These are phyloP conservation scores for Diaporthe destruens DNA, from an alignment of 2,329 filamentous ascomycete species.

Conservation along the genomic window DNA sequence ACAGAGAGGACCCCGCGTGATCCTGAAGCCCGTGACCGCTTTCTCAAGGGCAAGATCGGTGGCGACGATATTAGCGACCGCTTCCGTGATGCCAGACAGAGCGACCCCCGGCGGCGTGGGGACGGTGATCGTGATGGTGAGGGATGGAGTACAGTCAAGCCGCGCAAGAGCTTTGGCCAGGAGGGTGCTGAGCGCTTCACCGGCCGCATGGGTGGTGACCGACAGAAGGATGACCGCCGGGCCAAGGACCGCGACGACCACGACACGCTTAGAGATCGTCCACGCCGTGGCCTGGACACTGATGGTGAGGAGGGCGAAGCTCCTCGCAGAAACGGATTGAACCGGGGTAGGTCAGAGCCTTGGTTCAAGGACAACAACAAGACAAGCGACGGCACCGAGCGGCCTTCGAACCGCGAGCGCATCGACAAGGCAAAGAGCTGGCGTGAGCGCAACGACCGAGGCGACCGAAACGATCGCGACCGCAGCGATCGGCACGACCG, in stretches of 20 bases:
- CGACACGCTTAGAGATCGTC: constrained; percentile 63
- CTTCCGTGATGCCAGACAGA: constrained; percentile 60
- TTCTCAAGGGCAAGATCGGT: constrained; percentile 66
- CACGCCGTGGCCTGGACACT: constrained; percentile 63
- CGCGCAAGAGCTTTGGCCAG: constrained; percentile 79
- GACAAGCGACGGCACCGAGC: constrained; percentile 51
- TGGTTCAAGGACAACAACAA: constrained; percentile 73
- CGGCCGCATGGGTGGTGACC: constrained; percentile 69
- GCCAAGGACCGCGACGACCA: constrained; percentile 69
- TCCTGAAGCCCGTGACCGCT: constrained; percentile 67
- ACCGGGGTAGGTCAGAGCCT: constrained; percentile 76
- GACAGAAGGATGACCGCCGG: constrained; percentile 59
- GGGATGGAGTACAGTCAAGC: constrained; percentile 80
- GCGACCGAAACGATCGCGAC: constrained; percentile 67
- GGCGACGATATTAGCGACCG: constrained; percentile 66
- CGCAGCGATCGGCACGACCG: constrained; percentile 60
- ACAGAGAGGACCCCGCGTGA: constrained; percentile 67
- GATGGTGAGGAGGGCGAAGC: constrained; percentile 66
- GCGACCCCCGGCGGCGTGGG: constrained; percentile 64
- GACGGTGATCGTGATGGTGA: constrained; percentile 73
- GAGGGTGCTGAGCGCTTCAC: constrained; percentile 80
- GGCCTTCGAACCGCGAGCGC: constrained; percentile 62
- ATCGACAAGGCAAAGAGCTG: constrained; percentile 72
- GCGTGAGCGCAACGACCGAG: constrained; percentile 65
- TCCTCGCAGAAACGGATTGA: constrained; percentile 73